Evolutionary conservation across 2,329 filamentous ascomycete species (phyloP).

Genomic region (Botrytis hyacinthi): DNA sequence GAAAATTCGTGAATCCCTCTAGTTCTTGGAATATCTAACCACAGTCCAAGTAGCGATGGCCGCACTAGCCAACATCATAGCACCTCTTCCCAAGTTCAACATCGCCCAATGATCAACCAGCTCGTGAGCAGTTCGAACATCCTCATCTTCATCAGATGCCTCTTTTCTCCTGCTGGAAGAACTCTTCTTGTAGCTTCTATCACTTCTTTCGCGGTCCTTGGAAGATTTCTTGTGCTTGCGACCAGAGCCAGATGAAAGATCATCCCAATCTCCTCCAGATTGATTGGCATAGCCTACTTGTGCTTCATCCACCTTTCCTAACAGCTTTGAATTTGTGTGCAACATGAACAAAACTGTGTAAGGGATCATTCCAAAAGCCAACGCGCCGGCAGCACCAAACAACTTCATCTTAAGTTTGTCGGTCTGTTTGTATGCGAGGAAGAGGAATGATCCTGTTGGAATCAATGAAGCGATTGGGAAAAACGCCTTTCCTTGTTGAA

Average conservation of each 20-base stretch:
- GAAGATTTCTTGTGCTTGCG: conserved; percentile 19
- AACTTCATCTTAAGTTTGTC: conserved; percentile 19
- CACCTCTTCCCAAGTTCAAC: conserved; percentile 49
- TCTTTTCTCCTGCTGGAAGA: conserved; percentile 31
- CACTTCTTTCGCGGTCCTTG: conserved; percentile 10
- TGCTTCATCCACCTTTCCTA: conserved; percentile 44
- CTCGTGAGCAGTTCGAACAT: conserved; percentile 49
- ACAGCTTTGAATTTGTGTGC: conserved; percentile 49
- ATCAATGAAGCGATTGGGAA: conserved; percentile 44
- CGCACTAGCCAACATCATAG: conserved; percentile 35
- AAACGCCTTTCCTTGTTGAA: conserved; percentile 40
- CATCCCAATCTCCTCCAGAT: conserved; percentile 14
- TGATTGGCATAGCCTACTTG: conserved; percentile 31
- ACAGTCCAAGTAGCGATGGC: conserved; percentile 36
- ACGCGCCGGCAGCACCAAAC: conserved; percentile 47
- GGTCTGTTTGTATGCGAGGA: conserved; percentile 44
- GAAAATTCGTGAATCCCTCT: background rate
- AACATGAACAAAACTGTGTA: conserved; percentile 51
- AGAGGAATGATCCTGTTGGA: conserved; percentile 45
- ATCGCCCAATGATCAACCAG: conserved; percentile 56
- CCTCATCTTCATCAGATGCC: conserved; percentile 42
- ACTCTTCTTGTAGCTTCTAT: conserved; percentile 19
- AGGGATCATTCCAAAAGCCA: conserved; percentile 49
- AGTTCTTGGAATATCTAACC: conserved; percentile 23
- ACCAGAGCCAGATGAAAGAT: conserved; percentile 14